Percentiles rank a stretch among this genome's conserved stretches.
Conservation (phyloP, 108 stramenopile genomes). For the Fragilaria radians region DNA sequence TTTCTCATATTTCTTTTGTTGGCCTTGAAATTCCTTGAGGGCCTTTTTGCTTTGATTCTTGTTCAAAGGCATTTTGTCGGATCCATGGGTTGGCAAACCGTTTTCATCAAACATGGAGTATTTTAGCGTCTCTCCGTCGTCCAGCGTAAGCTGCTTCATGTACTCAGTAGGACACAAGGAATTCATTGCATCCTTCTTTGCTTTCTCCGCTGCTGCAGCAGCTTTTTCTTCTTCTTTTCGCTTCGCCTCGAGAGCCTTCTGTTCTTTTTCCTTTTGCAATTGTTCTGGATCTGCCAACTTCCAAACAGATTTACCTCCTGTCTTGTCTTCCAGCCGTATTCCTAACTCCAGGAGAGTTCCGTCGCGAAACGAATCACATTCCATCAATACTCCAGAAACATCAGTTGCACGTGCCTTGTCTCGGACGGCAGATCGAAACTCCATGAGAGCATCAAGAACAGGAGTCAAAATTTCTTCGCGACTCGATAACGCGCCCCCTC, state of each 20-base stretch:
- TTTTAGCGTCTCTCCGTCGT: conserved; percentile 21
- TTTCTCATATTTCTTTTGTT: conserved; percentile 41
- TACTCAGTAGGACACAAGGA: conserved; percentile 20
- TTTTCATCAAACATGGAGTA: conserved; percentile 51
- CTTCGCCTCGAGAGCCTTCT: conserved; percentile 41
- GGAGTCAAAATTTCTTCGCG: conserved; percentile 53
- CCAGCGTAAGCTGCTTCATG: conserved; percentile 20
- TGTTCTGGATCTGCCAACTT: conserved; percentile 87
- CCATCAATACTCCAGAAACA: conserved; percentile 42
- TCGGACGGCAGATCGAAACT: conserved; percentile 80
- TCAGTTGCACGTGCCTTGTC: conserved; percentile 45
- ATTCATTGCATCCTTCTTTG: conserved; percentile 35
- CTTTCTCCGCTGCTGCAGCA: conserved; percentile 49
- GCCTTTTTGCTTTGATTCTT: conserved; percentile 45
- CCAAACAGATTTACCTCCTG: conserved; percentile 76
- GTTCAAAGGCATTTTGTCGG: conserved; percentile 25
- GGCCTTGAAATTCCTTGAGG: conserved; percentile 35
- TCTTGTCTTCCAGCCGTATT: conserved; percentile 88
- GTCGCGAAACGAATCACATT: conserved; percentile 91
- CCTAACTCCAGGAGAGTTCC: conserved; percentile 78
- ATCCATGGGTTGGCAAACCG: conserved; percentile 43
- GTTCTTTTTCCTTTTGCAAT: conserved; percentile 68
- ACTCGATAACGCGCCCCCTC: conserved; percentile 14
- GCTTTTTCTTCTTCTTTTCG: conserved; percentile 40
- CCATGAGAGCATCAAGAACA: conserved; percentile 76